Conservation (phyloP, 805 yeast species). For the Hermanozyma aechmeae region DNA sequence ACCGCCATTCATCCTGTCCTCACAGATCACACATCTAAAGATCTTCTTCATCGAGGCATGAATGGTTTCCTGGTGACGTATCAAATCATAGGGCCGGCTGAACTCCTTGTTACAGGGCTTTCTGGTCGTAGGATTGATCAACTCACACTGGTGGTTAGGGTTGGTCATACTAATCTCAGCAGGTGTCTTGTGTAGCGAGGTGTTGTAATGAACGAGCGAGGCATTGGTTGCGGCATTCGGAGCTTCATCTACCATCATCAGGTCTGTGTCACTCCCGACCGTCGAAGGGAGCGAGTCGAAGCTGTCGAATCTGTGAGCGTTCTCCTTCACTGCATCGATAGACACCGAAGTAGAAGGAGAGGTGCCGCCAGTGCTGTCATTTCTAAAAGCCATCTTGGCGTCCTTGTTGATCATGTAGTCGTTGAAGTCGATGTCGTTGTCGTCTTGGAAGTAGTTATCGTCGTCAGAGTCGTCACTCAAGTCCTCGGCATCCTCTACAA, state of each 20-base stretch:
- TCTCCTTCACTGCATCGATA: too few species aligned
- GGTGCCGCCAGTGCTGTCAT: too few species aligned
- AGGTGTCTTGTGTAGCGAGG: too few species aligned
- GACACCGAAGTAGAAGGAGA: too few species aligned
- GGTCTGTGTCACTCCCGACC: too few species aligned
- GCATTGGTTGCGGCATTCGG: too few species aligned
- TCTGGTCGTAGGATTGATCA: conserved; percentile 53
- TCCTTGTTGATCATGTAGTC: conserved; percentile 4
- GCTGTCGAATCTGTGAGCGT: too few species aligned
- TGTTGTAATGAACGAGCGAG: too few species aligned
- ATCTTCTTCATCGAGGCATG: conserved; percentile 38
- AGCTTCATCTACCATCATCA: conserved; percentile 1
- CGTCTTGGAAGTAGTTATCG: conserved; percentile 29
- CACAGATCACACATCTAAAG: conserved; percentile 37
- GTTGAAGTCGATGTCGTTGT: conserved; percentile 18
- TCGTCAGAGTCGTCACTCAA: conserved; percentile 31
- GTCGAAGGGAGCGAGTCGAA: too few species aligned
- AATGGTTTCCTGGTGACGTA: conserved; percentile 40
- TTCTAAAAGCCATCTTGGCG: not conserved
- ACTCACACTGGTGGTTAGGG: conserved; percentile 46
- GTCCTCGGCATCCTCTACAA: conserved; percentile 35
- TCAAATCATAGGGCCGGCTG: conserved; percentile 54
- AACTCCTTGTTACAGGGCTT: conserved; percentile 67
- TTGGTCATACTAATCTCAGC: conserved; percentile 20
- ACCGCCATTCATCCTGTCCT: conserved; percentile 37